Base-by-base conservation (phyloP, 1,284 basidiomycete species). In the Ceratobasidium sp. region DNA sequence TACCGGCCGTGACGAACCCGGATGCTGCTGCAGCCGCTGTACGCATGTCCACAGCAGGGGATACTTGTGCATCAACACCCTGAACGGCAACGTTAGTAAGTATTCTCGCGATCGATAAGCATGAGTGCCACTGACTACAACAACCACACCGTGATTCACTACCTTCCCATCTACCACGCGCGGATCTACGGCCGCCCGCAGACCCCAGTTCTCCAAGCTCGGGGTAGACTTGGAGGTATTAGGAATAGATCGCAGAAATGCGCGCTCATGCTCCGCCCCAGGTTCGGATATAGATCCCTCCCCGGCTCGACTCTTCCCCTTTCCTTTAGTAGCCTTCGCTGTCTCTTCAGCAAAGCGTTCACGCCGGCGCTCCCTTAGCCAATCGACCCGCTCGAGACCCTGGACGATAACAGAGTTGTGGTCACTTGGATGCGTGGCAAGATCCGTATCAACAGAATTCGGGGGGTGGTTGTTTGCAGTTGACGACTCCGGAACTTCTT, bases 351-450 rank as follows among this genome's bases (percentile, higher is more conserved):
- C 42, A 49, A 46, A 66, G n/a, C 63, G 63, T 18, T 66, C 63
- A 12, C 63, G 40, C 15, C 42, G 40, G 2, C 63, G 63, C 1
- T 66, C 61, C 20, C 40, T 66, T 4, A 46, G 44, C 63, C 63
- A 23, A 10, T 66, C 44, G 42, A 66, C 40, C 26, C 12, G 40
- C 13, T 49, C 44, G 13, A 46, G 42, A 1, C 23, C 63, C 20
- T 49, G 40, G 23, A 66, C 44, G 6, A 66, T 13, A n/a, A 66
- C 18, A 46, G 63, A 66, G 42, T 23, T 66, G n/a, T 66, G 63
- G 20, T 66, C 63, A 23, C 63, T 66, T 9, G 63, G 63, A 18
- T 66, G 63, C 4, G 63, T 66, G 20, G 63, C 63, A 7, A 66
- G 63, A 20, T 28, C n/a, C 10, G 63, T 49, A 23, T 66, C 49